Base-by-base conservation (phyloP, 2,329 filamentous ascomycete species). In the Colletotrichum sp. region DNA sequence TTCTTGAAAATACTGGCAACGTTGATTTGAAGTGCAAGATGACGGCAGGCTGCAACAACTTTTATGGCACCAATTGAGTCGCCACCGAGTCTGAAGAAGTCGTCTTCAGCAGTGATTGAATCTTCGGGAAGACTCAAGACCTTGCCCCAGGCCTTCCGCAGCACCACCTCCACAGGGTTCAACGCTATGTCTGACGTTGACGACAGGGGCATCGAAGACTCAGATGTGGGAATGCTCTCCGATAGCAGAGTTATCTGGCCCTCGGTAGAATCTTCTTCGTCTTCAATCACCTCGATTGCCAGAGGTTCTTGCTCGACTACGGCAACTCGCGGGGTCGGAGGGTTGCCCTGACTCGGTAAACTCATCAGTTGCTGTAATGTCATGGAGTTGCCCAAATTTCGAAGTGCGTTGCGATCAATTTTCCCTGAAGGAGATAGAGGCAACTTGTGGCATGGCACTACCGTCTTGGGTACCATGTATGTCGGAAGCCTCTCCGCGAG, bases 91-190 rank as follows among this genome's bases (percentile, higher is more conserved):
- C 70, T 67, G 13, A 82, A 78, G 64, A 82, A 82, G 58, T 77
- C 78, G 65, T 80, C 78, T n/a, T 77, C 75, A 7, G 82, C 71
- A 6, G 84, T 82, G 18, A 88, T 85, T 0, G 52, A 57, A 1
- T 75, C 28, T 16, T 61, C 69, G 3, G 48, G 12, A 8, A 77
- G 6, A 18, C 64, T 60, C n/a, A 80, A 60, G 16, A 79, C 66
- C 18, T 24, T 28, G 4, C 68, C 63, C 78, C 78, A 79, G 7
- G 79, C 67, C 7, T 36, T 43, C 18, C 71, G 43, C 2, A 76
- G 71, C 4, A 36, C 15, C 3, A 8, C 5, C 18, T 71, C 71
- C 6, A 48, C 67, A 61, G 71, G 43, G 63, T 36, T 52, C 64
- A 43, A 4, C 2, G 8, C 36, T 71, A 18, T 2, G 32, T 30